phyloP scores from a whole-genome alignment of 805 yeast genomes.

The Pichia occidentalis region DNA sequence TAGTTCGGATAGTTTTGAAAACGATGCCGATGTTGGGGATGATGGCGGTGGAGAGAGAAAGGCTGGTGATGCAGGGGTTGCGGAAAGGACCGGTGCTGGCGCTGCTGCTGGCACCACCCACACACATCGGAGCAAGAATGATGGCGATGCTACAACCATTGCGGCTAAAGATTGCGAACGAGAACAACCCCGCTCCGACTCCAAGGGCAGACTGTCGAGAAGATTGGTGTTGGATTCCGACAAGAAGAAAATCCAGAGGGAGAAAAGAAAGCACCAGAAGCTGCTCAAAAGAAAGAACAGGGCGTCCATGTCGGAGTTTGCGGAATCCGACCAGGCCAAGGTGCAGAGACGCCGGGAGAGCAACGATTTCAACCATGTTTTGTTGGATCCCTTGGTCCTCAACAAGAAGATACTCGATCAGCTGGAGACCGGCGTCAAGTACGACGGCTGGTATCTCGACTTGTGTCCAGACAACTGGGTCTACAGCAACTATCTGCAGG shows the following conservation, averaged over 20 bases:
- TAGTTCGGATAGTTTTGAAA: no score
- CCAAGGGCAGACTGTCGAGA: no score
- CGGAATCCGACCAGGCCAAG: constrained; percentile 1
- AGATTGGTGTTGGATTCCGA: constrained; percentile 8
- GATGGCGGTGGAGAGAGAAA: no score
- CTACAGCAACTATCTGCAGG: constrained; percentile 38
- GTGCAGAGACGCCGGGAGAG: constrained; percentile 9
- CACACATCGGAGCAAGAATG: no score
- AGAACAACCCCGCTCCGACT: no score
- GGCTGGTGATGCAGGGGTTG: no score
- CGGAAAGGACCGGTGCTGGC: no score
- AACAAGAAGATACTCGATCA: constrained; percentile 11
- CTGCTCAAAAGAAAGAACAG: constrained; percentile 1
- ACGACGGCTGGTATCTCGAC: constrained; percentile 59
- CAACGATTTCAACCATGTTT: constrained; percentile 10
- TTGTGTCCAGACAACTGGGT: constrained; percentile 63
- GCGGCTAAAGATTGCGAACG: no score
- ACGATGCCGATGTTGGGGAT: constrained; percentile 8
- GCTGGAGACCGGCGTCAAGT: constrained; percentile 13
- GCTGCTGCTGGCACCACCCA: no score
- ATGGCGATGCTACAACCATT: no score
- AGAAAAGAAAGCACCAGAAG: constrained; percentile 4
- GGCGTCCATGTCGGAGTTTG: neutral
- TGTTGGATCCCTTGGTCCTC: constrained; percentile 8
- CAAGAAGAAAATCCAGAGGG: constrained; percentile 6